Evolutionary conservation across 768 basidiomycete genomes (phyloP), one percentile per base, ranked within the genome.

Genomic region (Mycena metata): DNA sequence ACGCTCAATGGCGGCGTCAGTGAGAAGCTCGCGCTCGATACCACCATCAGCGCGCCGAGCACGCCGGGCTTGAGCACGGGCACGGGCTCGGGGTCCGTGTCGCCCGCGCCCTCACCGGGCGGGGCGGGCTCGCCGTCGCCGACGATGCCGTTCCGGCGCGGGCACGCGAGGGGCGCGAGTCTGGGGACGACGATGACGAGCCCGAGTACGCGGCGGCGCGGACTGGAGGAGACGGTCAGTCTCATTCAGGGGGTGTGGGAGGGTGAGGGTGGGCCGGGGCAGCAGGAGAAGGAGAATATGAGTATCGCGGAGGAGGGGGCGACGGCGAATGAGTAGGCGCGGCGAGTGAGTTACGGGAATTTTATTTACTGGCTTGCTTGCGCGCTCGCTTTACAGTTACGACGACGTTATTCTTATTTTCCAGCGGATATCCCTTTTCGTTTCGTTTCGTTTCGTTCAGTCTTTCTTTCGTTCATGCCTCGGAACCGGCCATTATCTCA

Each of bases 101-200:
- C 67, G 43, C 66, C 67, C 46, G 62, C 65, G 16, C 24, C 36
- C 23, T 57, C 60, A 41, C 60, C 65, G 2, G 39, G 39, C 2
- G 39, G 39, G 39, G 2, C 11, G 39, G 39, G 39, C 39, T 4
- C 11, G 11, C 15, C 39, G 36, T 42, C 46, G 23, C 23, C 58
- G 23, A 11, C 46, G 16, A 77, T 76, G 46, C 86, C 88, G 6
- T 91, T 90, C 85, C 88, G 86, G 69, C 88, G 92, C 51, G 89
- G 92, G 23, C 93, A 93, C 73, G 86, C 84, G 5, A 85, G 95
- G 49, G 89, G 92, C 74, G 90, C 91, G 59, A 96, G 94, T 74
- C 80, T 98, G 69, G 97, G 97, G 3, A 98, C 96, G 71, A 98
- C 97, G 71, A 92, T 91, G 89, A 97, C 96, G 61, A 94, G 92